Conservation (phyloP, 345 rosid genomes). For the Populus deltoides region DNA sequence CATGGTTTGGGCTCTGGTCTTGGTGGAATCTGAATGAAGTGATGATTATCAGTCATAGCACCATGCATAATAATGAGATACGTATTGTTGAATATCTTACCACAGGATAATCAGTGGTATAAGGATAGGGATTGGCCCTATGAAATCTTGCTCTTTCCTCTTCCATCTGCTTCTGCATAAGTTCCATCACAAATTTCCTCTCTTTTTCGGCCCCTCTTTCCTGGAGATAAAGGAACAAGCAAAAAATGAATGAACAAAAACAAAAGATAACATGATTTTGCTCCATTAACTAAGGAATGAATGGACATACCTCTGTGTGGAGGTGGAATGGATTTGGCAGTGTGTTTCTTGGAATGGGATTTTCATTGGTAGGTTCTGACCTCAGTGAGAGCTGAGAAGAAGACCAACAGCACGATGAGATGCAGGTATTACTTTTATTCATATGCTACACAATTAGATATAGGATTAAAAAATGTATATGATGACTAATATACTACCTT, state of each 20-base stretch:
- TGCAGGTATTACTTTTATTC: background rate
- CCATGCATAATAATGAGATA: background rate
- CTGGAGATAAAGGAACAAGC: slow-evolving; percentile 33
- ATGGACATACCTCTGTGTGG: slow-evolving; percentile 68
- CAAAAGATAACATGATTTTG: background rate
- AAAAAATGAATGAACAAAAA: background rate
- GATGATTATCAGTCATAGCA: background rate
- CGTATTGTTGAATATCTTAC: slow-evolving; percentile 33
- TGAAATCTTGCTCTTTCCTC: slow-evolving; percentile 78
- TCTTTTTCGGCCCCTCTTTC: slow-evolving; percentile 93
- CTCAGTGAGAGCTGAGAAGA: slow-evolving; percentile 67
- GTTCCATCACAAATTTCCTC: slow-evolving; percentile 55
- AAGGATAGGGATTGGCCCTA: slow-evolving; percentile 88
- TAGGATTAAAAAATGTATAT: background rate
- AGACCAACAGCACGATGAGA: background rate
- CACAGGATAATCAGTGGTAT: slow-evolving; percentile 94
- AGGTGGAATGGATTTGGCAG: slow-evolving; percentile 85
- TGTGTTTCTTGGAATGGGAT: slow-evolving; percentile 69
- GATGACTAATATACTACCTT: slow-evolving; percentile 42
- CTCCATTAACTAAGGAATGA: background rate
- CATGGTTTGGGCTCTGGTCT: slow-evolving; percentile 81
- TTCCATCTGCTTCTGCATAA: slow-evolving; percentile 55
- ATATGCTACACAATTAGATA: background rate
- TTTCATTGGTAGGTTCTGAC: slow-evolving; percentile 59
- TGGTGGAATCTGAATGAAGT: slow-evolving; percentile 65